Evolutionary conservation across 2,329 filamentous ascomycete genomes (phyloP).

Genomic region (Ceratocystis ficicola): DNA sequence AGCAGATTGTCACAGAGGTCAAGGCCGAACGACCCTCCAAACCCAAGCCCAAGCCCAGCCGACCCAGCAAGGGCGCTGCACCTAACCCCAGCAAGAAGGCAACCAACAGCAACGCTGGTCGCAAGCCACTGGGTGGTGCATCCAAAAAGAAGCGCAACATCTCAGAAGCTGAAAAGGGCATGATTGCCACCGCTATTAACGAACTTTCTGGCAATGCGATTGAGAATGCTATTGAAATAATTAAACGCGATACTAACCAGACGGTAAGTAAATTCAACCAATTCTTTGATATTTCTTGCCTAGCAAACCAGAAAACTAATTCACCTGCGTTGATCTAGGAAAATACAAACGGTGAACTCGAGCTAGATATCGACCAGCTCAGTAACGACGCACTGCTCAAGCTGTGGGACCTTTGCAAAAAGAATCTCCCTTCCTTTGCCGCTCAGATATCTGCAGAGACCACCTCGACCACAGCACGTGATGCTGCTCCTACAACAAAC

Average conservation of each 20-base stretch:
- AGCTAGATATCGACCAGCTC: conserved; percentile 47
- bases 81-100: conserved; percentile 35
- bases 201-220: conserved; percentile 68
- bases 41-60: conserved; percentile 43
- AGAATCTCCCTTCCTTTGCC: conserved; percentile 33
- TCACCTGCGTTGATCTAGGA: conserved; percentile 33
- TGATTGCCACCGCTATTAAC: conserved; percentile 76
- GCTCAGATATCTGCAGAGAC: conserved; percentile 3
- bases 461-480: conserved; percentile 25
- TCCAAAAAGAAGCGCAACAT: conserved; percentile 45
- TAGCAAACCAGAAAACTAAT: conserved; percentile 15
- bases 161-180: conserved; percentile 73
- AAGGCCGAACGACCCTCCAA: conserved; percentile 48
- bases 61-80: conserved; percentile 28
- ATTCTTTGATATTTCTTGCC: not conserved
- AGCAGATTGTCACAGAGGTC: conserved; percentile 39
- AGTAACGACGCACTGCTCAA: conserved; percentile 44
- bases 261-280: conserved; percentile 44
- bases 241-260: conserved; percentile 71
- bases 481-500: conserved; percentile 23
- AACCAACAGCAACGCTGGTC: conserved; percentile 27
- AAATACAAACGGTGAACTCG: conserved; percentile 47
- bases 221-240: conserved; percentile 71
- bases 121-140: conserved; percentile 30
- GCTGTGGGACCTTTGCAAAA: conserved; percentile 38